Conservation (phyloP, 163 green algal genomes). For the Scenedesmus sp. region DNA sequence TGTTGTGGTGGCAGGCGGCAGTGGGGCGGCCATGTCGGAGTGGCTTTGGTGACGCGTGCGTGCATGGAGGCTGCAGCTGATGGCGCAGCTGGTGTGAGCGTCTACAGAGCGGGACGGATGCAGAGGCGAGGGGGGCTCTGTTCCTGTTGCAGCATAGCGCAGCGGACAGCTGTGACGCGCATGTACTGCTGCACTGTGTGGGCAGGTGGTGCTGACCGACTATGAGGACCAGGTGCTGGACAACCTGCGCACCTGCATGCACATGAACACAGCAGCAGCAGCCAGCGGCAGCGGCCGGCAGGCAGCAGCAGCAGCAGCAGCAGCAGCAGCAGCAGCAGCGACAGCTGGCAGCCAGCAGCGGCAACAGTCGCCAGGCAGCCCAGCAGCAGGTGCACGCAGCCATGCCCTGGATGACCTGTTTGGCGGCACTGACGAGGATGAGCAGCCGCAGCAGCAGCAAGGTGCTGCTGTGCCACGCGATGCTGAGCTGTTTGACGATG, state of each 20-base stretch:
- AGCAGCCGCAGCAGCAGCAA: constrained; percentile 11
- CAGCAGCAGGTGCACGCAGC: constrained; percentile 8
- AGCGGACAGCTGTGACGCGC: too few relatives aligned
- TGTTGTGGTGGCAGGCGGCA: too few relatives aligned
- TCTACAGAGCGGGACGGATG: too few relatives aligned
- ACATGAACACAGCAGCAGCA: constrained; percentile 70
- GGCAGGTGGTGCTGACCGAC: constrained; percentile 81
- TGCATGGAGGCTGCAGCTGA: too few relatives aligned
- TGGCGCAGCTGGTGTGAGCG: too few relatives aligned
- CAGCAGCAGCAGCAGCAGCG: background rate
- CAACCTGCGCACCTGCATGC: constrained; percentile 79
- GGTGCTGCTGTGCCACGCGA: constrained; percentile 40
- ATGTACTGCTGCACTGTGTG: background rate
- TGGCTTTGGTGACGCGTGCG: too few relatives aligned
- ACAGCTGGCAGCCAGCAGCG: constrained; percentile 6
- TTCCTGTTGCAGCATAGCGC: too few relatives aligned
- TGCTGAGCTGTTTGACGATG: constrained; percentile 65
- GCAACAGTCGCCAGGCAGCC: background rate
- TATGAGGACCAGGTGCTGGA: constrained; percentile 78
- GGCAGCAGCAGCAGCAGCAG: constrained; percentile 26
- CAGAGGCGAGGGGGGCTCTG: too few relatives aligned
- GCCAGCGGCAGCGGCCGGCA: background rate
- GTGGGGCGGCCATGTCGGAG: too few relatives aligned
- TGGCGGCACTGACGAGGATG: background rate
- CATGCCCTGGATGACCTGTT: constrained; percentile 32